Base-by-base conservation (phyloP, 2,329 filamentous ascomycete genomes). In the Ophiostoma tasmaniense region DNA sequence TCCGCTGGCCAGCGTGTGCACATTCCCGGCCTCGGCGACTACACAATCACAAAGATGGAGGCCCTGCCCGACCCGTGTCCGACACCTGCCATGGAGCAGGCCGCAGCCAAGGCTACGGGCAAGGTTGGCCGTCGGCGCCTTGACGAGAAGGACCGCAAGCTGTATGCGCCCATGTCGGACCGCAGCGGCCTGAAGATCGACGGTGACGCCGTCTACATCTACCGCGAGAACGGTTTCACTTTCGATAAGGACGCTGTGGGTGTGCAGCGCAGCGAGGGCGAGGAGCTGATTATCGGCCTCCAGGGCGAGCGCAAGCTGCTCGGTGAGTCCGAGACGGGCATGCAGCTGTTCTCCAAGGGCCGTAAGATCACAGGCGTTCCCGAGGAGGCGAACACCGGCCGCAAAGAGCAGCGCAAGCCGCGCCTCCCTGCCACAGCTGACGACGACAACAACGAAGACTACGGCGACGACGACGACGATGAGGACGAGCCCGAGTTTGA, bases 161-260 rank as follows among this genome's bases (percentile, higher is more conserved):
- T 99, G 5, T 96, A 97, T 78, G 96, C 95, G 2, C 96, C 95
- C 42, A 98, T 99, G 94, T 97, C 93, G 33, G 95, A 99, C 79
- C 93, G 97, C 42, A 96, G 93, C 73, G 95, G 95, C 75, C 87
- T 99, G 14, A 89, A 98, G 76, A 94, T 99, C 67, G 95, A 99
- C 73, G 96, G 96, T 71, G 95, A 99, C 79, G 93, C 94, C 8
- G 93, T 99, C 50, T 99, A 96, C 81, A 97, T 89, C 71, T 89
- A 87, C 11, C 81, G 85, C 69, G 86, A 89, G 67, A 89, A 88
- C 74, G 87, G 87, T 0, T 90, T 90, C 74, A 96, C 87, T 3
- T 97, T 99, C 73, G 83, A 89, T 77, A 84, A 83, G 72, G 85
- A 87, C 37, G 84, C 79, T 2, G 88, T 91, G 13, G 85, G 87